A percentile compares a stretch with the other conserved stretches of the same genome.
Conservation (phyloP, 768 basidiomycete genomes). For the Goffeauzyma gilvescens region DNA sequence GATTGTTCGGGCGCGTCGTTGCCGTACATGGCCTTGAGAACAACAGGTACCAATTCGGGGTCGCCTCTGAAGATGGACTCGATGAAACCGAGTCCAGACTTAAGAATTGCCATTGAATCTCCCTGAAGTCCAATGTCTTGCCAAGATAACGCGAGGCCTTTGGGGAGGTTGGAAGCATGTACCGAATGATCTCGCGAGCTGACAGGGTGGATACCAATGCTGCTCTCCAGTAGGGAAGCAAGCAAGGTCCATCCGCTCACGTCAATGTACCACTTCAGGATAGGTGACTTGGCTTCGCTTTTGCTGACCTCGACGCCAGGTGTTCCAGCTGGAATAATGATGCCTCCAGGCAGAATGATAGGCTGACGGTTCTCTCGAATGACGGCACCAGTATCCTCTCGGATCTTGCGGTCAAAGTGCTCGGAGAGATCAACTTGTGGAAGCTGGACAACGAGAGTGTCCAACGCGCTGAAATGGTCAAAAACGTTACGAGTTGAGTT, state of each 20-base stretch:
- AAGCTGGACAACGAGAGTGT: not conserved
- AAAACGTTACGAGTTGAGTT: too few species aligned
- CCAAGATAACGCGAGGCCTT: too few species aligned
- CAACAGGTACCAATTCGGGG: not conserved
- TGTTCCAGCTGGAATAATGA: conserved; percentile 1
- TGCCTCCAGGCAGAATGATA: conserved; percentile 3
- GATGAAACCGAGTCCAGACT: conserved; percentile 1
- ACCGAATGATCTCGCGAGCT: conserved; percentile 1
- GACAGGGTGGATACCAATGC: not conserved
- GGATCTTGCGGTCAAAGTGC: too few species aligned
- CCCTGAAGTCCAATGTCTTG: conserved; percentile 3
- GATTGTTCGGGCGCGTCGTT: too few species aligned
- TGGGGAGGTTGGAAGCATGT: conserved; percentile 7
- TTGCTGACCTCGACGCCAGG: conserved; percentile 2
- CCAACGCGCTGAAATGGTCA: not conserved
- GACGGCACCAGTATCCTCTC: not conserved
- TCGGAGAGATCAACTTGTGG: too few species aligned
- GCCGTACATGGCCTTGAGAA: conserved; percentile 3
- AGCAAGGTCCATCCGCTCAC: conserved; percentile 6
- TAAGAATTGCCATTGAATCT: conserved; percentile 1
- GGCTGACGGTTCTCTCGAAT: not conserved
- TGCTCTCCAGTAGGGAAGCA: not conserved
- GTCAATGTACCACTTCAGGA: conserved; percentile 3
- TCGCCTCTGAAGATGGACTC: not conserved
- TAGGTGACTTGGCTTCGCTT: conserved; percentile 2